Conservation (phyloP, 257 asterid species). For the Nicotiana tomentosiformis region DNA sequence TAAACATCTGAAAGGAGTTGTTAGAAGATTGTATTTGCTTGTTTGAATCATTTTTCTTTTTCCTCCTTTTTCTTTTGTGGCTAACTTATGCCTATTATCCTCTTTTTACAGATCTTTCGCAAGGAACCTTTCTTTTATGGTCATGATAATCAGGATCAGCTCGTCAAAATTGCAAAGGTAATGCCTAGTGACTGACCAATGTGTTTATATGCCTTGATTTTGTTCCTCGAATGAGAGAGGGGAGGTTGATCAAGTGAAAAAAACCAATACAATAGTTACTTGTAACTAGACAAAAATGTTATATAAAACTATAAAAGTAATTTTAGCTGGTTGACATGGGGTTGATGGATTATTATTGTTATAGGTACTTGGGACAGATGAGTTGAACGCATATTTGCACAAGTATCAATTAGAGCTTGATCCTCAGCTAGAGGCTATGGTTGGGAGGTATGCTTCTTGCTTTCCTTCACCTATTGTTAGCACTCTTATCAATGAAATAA, state of each 20-base stretch:
- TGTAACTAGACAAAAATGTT: background rate
- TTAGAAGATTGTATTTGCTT: background rate
- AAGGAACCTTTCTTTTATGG: constrained; percentile 99
- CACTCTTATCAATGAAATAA: background rate
- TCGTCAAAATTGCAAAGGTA: constrained; percentile 94
- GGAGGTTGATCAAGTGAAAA: background rate
- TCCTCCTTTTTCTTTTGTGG: background rate
- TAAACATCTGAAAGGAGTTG: background rate
- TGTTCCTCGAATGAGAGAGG: background rate
- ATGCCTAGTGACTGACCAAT: background rate
- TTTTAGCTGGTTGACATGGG: background rate
- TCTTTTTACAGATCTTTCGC: constrained; percentile 64
- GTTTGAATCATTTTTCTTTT: background rate
- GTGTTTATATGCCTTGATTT: background rate
- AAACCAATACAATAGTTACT: background rate
- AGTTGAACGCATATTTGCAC: constrained; percentile 83
- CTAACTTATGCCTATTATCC: background rate
- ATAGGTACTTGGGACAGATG: constrained; percentile 96
- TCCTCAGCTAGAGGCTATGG: constrained; percentile 86
- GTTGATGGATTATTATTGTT: constrained; percentile 20
- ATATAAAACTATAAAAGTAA: background rate
- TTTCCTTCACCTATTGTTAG: background rate
- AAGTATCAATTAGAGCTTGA: constrained; percentile 82
- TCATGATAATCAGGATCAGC: constrained; percentile 97
- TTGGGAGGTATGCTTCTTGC: constrained; percentile 64